Evolutionary conservation across 2,329 filamentous ascomycete genomes (phyloP).

Genomic region (Curvularia verruculosa): DNA sequence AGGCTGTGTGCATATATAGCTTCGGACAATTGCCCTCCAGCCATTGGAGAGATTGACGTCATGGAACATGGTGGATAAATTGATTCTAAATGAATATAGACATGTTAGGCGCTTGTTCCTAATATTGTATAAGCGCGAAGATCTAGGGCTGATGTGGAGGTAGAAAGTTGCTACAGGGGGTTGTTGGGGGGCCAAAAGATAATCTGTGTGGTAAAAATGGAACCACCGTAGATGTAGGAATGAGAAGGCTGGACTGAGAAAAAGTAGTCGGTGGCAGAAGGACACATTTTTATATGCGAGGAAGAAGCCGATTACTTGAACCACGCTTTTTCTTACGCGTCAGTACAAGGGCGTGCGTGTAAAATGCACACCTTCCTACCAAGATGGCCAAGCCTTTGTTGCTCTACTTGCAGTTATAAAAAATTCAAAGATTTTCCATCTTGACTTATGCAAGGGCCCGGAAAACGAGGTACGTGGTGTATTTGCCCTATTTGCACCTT

Average conservation of each 20-base stretch:
- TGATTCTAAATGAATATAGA: not conserved
- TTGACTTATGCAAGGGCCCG: not conserved
- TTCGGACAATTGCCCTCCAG: not conserved
- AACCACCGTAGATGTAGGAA: not conserved
- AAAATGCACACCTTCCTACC: not conserved
- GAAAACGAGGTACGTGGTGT: not conserved
- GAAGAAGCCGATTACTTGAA: not conserved
- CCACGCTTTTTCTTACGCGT: not conserved
- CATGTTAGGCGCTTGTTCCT: not conserved
- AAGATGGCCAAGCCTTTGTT: not conserved
- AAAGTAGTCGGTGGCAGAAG: not conserved
- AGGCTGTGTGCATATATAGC: not conserved
- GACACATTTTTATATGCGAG: not conserved
- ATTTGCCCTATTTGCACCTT: not conserved
- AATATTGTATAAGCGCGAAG: constrained; percentile 15
- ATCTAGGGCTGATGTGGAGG: constrained; percentile 35
- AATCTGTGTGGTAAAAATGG: not conserved
- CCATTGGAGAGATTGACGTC: not conserved
- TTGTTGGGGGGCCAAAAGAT: constrained; percentile 13
- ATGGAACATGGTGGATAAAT: not conserved
- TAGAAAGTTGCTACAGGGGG: constrained; percentile 16
- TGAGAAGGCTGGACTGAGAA: not conserved
- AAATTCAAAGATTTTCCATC: not conserved
- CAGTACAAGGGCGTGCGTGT: not conserved
- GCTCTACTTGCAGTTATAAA: not conserved